Evolutionary conservation across 1,284 basidiomycete species (phyloP).

Genomic region (Cryptococcus floricola): DNA sequence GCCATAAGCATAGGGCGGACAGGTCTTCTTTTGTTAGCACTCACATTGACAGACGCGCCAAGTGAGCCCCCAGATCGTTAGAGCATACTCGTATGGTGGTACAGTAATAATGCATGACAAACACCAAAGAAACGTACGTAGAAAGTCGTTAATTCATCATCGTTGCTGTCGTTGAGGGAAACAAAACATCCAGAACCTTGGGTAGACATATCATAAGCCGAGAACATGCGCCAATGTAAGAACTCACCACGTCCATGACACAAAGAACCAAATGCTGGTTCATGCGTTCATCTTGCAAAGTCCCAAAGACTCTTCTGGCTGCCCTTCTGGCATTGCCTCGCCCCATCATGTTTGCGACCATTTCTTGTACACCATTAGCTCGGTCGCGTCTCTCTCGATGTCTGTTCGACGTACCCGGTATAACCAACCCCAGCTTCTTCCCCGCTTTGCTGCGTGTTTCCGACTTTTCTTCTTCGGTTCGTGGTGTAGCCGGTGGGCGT

Average conservation of each 20-base stretch:
- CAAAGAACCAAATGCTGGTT: slow-evolving; percentile 89
- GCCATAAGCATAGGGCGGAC: no score
- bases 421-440: slow-evolving; percentile 68
- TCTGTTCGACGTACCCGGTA: slow-evolving; percentile 64
- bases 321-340: slow-evolving; percentile 87
- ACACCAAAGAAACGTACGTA: not conserved
- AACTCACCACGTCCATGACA: slow-evolving; percentile 74
- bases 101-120: no score
- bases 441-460: slow-evolving; percentile 79
- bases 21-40: no score
- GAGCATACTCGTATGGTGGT: no score
- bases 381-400: not conserved
- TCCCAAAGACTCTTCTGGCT: slow-evolving; percentile 82
- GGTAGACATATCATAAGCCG: not conserved
- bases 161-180: slow-evolving; percentile 3
- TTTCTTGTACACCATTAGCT: slow-evolving; percentile 54
- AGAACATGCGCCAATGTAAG: not conserved
- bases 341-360: slow-evolving; percentile 95
- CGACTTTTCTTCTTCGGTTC: slow-evolving; percentile 72
- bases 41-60: no score
- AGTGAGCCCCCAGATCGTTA: no score
- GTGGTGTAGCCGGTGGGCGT: slow-evolving; percentile 59
- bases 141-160: not conserved
- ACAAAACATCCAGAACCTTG: slow-evolving; percentile 21
- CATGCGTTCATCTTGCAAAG: slow-evolving; percentile 83